These are phyloP conservation scores for Fraxinus sp. DNA, from an alignment of 305 asterid genomes.

Conservation along the genomic window DNA sequence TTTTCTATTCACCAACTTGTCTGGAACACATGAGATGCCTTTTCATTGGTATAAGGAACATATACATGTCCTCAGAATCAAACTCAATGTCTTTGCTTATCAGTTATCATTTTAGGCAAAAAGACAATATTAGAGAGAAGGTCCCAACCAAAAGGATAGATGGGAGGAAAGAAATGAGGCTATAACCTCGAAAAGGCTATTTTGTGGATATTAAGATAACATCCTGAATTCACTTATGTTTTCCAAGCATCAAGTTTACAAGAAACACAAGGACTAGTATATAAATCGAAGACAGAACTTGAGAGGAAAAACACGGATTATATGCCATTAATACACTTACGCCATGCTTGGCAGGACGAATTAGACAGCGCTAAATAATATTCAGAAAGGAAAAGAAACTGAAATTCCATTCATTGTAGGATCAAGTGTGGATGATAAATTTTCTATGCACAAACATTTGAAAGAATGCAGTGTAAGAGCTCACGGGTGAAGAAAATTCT, in stretches of 20 bases:
- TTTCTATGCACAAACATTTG: not conserved
- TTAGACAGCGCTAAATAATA: not conserved
- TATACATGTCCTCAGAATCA: not conserved
- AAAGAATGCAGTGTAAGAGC: constrained; percentile 14
- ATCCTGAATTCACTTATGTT: not conserved
- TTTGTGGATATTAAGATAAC: not conserved
- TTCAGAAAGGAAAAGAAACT: not conserved
- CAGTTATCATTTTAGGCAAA: not conserved
- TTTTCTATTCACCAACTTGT: not conserved
- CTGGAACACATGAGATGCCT: not conserved
- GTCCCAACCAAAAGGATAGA: not conserved
- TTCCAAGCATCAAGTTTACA: not conserved
- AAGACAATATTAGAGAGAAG: not conserved
- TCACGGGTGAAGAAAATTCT: constrained; percentile 96
- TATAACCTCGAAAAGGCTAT: not conserved
- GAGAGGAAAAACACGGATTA: not conserved
- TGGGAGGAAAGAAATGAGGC: not conserved
- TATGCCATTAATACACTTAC: not conserved
- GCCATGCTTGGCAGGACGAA: not conserved
- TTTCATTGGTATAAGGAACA: not conserved
- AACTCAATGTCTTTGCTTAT: not conserved
- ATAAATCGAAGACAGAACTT: not conserved
- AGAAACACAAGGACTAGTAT: not conserved
- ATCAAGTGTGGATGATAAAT: not conserved
- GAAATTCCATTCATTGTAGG: not conserved